These are phyloP conservation scores for Exophiala xenobiotica DNA, from an alignment of 2,329 filamentous ascomycete genomes.

Conservation along the genomic window DNA sequence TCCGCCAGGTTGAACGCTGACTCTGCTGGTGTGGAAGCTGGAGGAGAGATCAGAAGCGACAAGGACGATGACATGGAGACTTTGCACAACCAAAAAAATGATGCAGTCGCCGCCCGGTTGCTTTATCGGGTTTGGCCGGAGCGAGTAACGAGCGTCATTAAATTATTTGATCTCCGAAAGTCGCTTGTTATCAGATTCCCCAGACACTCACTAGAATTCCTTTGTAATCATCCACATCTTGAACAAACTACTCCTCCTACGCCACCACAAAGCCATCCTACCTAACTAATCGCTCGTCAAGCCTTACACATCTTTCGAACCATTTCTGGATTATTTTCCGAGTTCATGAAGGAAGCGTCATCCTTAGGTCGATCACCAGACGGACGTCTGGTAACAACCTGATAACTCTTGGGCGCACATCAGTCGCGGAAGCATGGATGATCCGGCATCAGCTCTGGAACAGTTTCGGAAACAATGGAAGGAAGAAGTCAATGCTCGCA, in stretches of 20 bases:
- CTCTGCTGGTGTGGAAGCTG: slow-evolving; percentile 1
- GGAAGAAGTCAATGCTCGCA: slow-evolving; percentile 67
- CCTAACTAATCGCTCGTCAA: background rate
- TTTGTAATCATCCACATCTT: background rate
- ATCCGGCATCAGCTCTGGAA: slow-evolving; percentile 56
- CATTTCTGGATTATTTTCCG: too few relatives aligned
- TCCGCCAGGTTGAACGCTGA: too few relatives aligned
- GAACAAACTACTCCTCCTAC: background rate
- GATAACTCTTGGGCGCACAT: background rate
- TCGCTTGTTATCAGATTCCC: background rate
- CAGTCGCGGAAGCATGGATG: slow-evolving; percentile 16
- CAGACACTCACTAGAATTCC: too few relatives aligned
- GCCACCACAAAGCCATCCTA: too few relatives aligned
- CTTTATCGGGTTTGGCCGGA: background rate
- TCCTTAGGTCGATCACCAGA: background rate
- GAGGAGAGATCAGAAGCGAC: slow-evolving; percentile 3
- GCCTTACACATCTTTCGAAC: too few relatives aligned
- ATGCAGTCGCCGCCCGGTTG: slow-evolving; percentile 7
- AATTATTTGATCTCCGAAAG: background rate
- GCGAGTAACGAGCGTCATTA: slow-evolving; percentile 2
- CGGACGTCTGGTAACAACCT: too few relatives aligned
- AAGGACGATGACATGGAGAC: slow-evolving; percentile 21
- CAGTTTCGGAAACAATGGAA: slow-evolving; percentile 83
- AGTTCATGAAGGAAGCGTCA: background rate
- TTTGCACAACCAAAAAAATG: slow-evolving; percentile 10